Evolutionary conservation across 441 rosid genomes (phyloP), one percentile per base, ranked within the genome.

Genomic region (Iberis amara): DNA sequence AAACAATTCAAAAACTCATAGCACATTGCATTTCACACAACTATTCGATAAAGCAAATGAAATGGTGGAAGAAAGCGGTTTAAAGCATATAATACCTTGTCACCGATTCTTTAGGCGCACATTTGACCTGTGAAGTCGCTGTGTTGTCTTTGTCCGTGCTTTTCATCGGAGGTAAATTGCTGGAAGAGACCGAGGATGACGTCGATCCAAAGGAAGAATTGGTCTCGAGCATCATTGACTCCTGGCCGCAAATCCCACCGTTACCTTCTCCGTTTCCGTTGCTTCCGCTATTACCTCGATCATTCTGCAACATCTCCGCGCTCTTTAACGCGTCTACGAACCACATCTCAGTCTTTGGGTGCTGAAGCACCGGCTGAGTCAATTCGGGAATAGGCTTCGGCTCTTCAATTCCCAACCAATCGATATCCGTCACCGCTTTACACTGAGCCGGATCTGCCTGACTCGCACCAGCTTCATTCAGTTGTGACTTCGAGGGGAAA

Each of bases 291-390:
- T 53, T 64, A 39, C 18, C 24, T 38, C 42, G 47, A 24, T 71
- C 64, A 24, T 64, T 65, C 61, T 71, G 76, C 78, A 72, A 63
- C 57, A 75, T 75, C 72, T 75, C 75, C n/a, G 78, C 74, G 52
- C 78, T 73, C 69, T 78, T 81, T 51, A 88, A 67, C 38, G 80
- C 91, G 54, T 88, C 96, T 15, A 70, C 76, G 49, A 88, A 85
- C 94, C 90, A 88, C 37, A 66, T 50, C 58, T 85, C 96, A 3
- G 86, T 81, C 76, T 73, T 88, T 2, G 96, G 94, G 14, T 85
- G 85, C 49, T 61, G 54, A 32, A 68, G 65, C 49, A 67, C 52
- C 35, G 70, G 39, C 46, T 59, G 64, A 37, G 47, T 38, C 53
- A 44, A 35, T 28, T 65, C 73, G 3, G 21, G 21, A 18, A 23